Percentiles rank a stretch among this genome's conserved stretches.
These are phyloP conservation scores for Eucalyptus virginea DNA, from an alignment of 345 rosid species.

Conservation along the genomic window DNA sequence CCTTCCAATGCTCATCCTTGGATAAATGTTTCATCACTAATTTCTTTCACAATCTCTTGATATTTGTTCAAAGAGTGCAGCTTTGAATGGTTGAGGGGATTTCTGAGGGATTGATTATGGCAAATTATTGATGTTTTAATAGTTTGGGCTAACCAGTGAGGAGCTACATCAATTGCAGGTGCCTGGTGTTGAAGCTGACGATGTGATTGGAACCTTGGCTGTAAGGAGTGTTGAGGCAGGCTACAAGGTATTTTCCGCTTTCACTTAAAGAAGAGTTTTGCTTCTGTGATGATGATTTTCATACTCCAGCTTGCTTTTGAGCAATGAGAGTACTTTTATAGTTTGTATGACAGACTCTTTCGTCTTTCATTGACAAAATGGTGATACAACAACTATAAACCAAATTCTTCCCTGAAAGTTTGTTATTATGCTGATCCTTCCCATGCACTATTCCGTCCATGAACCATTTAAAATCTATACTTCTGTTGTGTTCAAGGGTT, in stretches of 20 bases:
- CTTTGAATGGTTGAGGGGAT: not conserved
- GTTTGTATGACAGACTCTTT: not conserved
- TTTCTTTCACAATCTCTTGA: not conserved
- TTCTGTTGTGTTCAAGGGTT: not conserved
- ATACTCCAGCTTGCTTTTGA: not conserved
- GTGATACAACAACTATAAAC: not conserved
- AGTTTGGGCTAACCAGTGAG: slow-evolving; percentile 2
- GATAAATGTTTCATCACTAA: not conserved
- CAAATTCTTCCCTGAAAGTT: not conserved
- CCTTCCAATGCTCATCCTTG: not conserved
- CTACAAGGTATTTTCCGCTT: slow-evolving; percentile 33
- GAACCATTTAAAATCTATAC: not conserved
- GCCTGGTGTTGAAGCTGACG: slow-evolving; percentile 99
- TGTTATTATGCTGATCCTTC: not conserved
- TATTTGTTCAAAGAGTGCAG: not conserved
- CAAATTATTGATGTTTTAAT: not conserved
- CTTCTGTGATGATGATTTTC: not conserved
- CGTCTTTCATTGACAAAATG: not conserved
- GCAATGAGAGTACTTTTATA: not conserved
- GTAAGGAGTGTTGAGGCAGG: slow-evolving; percentile 72
- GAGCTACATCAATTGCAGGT: slow-evolving; percentile 39
- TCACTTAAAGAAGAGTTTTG: not conserved
- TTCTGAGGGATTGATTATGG: not conserved
- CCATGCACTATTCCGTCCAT: not conserved
- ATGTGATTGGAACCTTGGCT: slow-evolving; percentile 94